Percentiles rank a stretch among this genome's conserved stretches.
phyloP scores from a whole-genome alignment of 2,329 filamentous ascomycete species.

The Clarireedia homoeocarpa region DNA sequence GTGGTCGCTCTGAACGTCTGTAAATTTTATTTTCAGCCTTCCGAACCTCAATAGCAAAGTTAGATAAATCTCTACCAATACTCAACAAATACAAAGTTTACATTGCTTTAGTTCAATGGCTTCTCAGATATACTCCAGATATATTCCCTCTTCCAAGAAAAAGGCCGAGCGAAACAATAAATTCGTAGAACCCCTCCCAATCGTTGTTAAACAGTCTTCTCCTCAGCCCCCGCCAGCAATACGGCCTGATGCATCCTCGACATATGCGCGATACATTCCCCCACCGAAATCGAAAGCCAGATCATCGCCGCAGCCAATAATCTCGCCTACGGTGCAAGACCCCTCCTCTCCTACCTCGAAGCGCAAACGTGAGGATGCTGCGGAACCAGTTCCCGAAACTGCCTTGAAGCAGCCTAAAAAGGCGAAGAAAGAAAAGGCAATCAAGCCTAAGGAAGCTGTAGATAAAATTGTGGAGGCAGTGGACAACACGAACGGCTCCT shows the following conservation, averaged over 20 bases:
- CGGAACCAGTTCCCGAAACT: not conserved
- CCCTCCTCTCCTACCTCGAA: not conserved
- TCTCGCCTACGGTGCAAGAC: not conserved
- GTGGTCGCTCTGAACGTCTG: not conserved
- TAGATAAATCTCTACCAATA: not conserved
- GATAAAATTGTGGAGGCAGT: not conserved
- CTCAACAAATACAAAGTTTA: not conserved
- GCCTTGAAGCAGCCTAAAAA: constrained; percentile 8
- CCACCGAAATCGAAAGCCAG: constrained; percentile 16
- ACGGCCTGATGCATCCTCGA: constrained; percentile 24
- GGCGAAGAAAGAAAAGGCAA: constrained; percentile 10
- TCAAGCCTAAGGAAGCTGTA: not conserved
- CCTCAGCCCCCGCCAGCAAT: constrained; percentile 13
- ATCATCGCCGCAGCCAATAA: not conserved
- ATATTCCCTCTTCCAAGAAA: constrained; percentile 25
- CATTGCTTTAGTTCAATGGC: constrained; percentile 13
- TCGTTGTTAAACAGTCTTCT: not conserved
- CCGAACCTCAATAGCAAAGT: not conserved
- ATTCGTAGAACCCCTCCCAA: not conserved
- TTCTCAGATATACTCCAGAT: constrained; percentile 26
- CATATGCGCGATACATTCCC: constrained; percentile 27
- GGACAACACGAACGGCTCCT: not conserved
- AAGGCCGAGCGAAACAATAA: constrained; percentile 3
- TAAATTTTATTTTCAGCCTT: constrained; percentile 11
- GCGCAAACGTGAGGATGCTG: constrained; percentile 1